These are phyloP conservation scores for Solanum paucissectum DNA, from an alignment of 257 asterid species.

Conservation along the genomic window DNA sequence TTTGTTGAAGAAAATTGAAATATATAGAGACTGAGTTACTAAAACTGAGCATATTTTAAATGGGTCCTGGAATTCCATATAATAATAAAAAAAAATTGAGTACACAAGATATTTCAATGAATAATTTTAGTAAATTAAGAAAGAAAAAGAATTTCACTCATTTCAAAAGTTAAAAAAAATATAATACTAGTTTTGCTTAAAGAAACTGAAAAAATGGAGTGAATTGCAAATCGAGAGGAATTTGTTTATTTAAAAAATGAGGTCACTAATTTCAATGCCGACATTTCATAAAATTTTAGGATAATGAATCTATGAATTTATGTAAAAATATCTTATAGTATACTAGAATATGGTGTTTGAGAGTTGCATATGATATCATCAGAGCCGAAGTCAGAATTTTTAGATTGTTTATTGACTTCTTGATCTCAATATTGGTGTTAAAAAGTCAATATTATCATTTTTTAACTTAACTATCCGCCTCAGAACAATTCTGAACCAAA, in stretches of 20 bases:
- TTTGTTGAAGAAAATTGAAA: background rate
- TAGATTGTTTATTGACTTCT: background rate
- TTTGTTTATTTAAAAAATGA: conserved; percentile 16
- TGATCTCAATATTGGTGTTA: background rate
- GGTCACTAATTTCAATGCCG: conserved; percentile 32
- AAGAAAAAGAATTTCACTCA: background rate
- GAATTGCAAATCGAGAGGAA: background rate
- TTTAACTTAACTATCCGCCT: too few species aligned
- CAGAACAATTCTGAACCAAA: background rate
- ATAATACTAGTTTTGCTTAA: background rate
- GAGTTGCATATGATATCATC: background rate
- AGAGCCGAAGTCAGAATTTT: background rate
- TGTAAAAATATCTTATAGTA: background rate
- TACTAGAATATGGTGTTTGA: background rate
- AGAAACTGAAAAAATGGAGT: background rate
- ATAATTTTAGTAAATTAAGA: background rate
- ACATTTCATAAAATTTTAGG: conserved; percentile 16
- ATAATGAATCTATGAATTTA: background rate
- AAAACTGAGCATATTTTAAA: conserved; percentile 63
- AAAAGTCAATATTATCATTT: background rate
- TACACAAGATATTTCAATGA: background rate
- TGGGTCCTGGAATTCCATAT: conserved; percentile 46
- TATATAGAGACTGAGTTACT: background rate
- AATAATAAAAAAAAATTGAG: too few species aligned
- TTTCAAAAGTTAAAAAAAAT: background rate